A percentile compares a stretch with the other conserved stretches of the same genome.
phyloP scores from a whole-genome alignment of 2,329 filamentous ascomycete genomes.

The Huntiella savannae region DNA sequence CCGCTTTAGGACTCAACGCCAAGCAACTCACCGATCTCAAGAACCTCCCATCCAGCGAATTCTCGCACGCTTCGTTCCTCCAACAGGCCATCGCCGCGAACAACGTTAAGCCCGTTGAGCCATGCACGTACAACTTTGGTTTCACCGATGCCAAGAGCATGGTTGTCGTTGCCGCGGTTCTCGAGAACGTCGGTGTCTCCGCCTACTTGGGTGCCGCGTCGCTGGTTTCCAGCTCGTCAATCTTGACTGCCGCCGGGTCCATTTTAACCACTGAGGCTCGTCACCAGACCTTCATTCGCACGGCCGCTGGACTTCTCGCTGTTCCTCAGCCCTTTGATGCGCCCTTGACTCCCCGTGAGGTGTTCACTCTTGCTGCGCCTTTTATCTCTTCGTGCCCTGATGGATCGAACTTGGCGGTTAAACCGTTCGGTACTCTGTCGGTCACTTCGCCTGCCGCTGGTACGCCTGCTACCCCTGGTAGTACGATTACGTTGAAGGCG shows the following conservation, averaged over 20 bases:
- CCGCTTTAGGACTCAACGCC: slow-evolving; percentile 23
- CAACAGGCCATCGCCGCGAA: slow-evolving; percentile 40
- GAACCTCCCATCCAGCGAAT: slow-evolving; percentile 42
- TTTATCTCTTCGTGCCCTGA: slow-evolving; percentile 55
- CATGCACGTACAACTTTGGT: slow-evolving; percentile 55
- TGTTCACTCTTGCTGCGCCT: slow-evolving; percentile 54
- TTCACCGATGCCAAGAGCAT: slow-evolving; percentile 47
- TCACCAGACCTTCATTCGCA: slow-evolving; percentile 54
- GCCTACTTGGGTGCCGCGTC: slow-evolving; percentile 55
- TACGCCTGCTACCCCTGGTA: slow-evolving; percentile 19
- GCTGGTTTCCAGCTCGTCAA: slow-evolving; percentile 36
- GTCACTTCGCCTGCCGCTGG: slow-evolving; percentile 27
- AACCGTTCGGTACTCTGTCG: slow-evolving; percentile 38
- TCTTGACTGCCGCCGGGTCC: slow-evolving; percentile 46
- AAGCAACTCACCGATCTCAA: slow-evolving; percentile 30
- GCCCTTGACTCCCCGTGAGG: slow-evolving; percentile 44
- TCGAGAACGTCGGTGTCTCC: slow-evolving; percentile 57
- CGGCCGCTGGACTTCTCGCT: slow-evolving; percentile 35
- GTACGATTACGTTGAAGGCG: slow-evolving; percentile 28
- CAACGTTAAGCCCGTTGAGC: slow-evolving; percentile 44
- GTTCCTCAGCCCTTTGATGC: slow-evolving; percentile 53
- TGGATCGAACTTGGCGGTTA: slow-evolving; percentile 42
- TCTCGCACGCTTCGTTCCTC: slow-evolving; percentile 22
- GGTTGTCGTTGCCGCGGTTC: slow-evolving; percentile 48
- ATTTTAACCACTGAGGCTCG: slow-evolving; percentile 57